Percentiles rank a stretch among this genome's conserved stretches.
Evolutionary conservation across 2,329 filamentous ascomycete species (phyloP).

Genomic region (Epichloe aotearoae): DNA sequence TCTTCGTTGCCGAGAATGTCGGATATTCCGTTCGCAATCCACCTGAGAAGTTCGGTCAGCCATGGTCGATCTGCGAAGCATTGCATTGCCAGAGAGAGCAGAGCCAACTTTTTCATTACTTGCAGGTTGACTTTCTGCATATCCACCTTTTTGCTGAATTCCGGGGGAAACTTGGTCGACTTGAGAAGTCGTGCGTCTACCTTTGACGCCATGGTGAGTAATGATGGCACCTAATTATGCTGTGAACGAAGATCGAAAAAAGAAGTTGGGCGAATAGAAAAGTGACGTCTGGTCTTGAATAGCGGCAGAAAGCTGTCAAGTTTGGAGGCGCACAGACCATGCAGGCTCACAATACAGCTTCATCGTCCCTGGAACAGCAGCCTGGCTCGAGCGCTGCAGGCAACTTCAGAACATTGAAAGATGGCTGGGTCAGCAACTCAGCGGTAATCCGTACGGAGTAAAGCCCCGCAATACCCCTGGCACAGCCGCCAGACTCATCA

Average conservation of each 20-base stretch:
- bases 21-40: slow-evolving; percentile 81
- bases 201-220: slow-evolving; percentile 56
- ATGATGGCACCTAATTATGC: not conserved
- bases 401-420: no score
- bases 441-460: not conserved
- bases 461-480: not conserved
- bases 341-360: not conserved
- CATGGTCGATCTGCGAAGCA: not conserved
- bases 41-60: slow-evolving; percentile 40
- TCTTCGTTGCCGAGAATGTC: slow-evolving; percentile 87
- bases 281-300: slow-evolving; percentile 8
- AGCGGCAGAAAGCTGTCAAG: slow-evolving; percentile 3
- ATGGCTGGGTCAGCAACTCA: no score
- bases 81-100: not conserved
- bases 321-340: slow-evolving; percentile 2
- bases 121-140: slow-evolving; percentile 95
- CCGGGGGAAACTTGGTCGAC: slow-evolving; percentile 83
- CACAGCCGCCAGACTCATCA: not conserved
- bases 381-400: no score
- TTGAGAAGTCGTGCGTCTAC: slow-evolving; percentile 83
- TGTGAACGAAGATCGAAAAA: not conserved
- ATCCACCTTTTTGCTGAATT: slow-evolving; percentile 88
- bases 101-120: slow-evolving; percentile 84
- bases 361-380: no score
- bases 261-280: not conserved